phyloP scores from a whole-genome alignment of 306 rosid genomes.

The Abrus precatorius region DNA sequence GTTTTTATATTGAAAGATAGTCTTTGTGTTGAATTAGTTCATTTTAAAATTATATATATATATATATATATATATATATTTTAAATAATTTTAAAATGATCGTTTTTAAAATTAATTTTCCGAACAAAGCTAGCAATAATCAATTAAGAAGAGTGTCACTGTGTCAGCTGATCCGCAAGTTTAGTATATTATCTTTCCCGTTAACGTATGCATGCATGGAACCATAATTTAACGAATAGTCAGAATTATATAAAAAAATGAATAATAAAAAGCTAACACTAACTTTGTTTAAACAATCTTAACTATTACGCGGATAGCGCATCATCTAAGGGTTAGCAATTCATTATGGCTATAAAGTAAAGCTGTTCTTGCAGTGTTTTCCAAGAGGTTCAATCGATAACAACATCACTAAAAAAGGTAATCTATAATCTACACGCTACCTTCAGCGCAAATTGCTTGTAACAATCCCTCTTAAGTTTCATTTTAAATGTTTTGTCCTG shows the following conservation, averaged over 20 bases:
- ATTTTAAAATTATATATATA: too few relatives aligned
- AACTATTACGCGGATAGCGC: neutral
- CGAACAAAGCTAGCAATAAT: neutral
- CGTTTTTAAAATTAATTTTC: too few relatives aligned
- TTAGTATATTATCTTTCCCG: neutral
- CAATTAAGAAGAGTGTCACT: neutral
- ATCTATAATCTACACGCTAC: neutral
- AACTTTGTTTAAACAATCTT: constrained; percentile 20
- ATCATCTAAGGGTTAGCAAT: neutral
- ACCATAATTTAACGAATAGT: neutral
- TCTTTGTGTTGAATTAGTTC: too few relatives aligned
- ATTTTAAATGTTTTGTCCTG: neutral
- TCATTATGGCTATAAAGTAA: neutral
- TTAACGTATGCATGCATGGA: neutral
- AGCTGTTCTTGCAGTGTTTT: neutral
- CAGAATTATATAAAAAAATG: neutral
- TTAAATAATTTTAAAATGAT: too few relatives aligned
- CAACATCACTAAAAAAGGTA: neutral
- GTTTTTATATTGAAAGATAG: too few relatives aligned
- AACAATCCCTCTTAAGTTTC: neutral
- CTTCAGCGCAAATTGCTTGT: neutral
- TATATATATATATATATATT: too few relatives aligned
- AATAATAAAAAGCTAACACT: neutral
- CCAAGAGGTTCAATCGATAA: neutral
- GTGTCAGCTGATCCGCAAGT: neutral